These are phyloP conservation scores for Radiomyces spectabilis DNA, from an alignment of 192 early-diverging fungal genomes.

Conservation along the genomic window DNA sequence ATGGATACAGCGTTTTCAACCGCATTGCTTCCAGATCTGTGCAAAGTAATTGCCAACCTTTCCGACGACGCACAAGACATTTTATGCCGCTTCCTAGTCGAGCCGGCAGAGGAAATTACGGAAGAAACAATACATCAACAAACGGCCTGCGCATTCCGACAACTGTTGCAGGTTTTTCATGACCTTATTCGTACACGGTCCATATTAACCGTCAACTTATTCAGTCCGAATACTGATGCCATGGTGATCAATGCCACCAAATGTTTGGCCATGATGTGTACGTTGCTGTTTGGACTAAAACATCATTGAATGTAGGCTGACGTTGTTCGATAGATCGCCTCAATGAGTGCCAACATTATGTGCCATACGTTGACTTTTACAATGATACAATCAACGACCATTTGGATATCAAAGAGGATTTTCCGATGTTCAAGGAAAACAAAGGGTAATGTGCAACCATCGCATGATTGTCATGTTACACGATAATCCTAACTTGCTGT, in stretches of 20 bases:
- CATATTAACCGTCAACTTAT: too few species aligned
- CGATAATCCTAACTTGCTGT: too few species aligned
- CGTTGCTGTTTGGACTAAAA: background rate
- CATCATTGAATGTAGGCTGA: too few species aligned
- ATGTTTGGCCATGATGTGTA: conserved; percentile 23
- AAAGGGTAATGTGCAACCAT: too few species aligned
- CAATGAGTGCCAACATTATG: conserved; percentile 48
- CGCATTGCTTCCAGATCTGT: background rate
- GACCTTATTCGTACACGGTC: too few species aligned
- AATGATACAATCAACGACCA: conserved; percentile 62
- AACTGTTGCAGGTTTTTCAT: too few species aligned
- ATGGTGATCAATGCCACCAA: conserved; percentile 18
- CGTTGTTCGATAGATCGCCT: conserved; percentile 51
- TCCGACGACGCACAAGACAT: background rate
- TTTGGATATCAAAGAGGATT: conserved; percentile 72
- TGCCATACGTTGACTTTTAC: conserved; percentile 61
- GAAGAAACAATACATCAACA: too few species aligned
- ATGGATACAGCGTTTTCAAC: background rate
- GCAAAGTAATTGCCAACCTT: background rate
- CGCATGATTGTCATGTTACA: too few species aligned
- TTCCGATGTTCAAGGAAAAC: conserved; percentile 58
- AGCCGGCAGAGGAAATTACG: too few species aligned
- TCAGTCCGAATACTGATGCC: conserved; percentile 17
- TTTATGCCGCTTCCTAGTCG: background rate
- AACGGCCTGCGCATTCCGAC: too few species aligned